Evolutionary conservation across 495 filamentous ascomycete genomes (phyloP).

Genomic region (Tirmania nivea): DNA sequence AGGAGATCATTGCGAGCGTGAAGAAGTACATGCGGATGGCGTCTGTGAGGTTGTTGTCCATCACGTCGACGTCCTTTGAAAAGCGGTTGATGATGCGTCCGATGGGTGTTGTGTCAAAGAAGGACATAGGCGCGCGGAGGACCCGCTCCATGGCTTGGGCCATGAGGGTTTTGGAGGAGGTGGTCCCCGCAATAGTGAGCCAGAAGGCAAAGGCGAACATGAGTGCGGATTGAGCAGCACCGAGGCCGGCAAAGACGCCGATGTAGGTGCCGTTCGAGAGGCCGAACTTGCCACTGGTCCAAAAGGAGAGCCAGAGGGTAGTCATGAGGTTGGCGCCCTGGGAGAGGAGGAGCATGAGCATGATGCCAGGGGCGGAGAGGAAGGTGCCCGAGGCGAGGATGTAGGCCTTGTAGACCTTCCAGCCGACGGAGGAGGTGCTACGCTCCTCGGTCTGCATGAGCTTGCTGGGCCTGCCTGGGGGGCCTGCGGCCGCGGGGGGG

Average conservation of each 20-base stretch:
- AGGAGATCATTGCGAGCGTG: conserved; percentile 50
- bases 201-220: conserved; percentile 51
- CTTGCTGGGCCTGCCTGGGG: conserved; percentile 19
- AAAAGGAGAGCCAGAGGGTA: conserved; percentile 80
- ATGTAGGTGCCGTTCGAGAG: conserved; percentile 54
- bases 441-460: conserved; percentile 88
- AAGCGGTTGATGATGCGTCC: conserved; percentile 97
- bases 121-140: conserved; percentile 80
- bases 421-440: conserved; percentile 58
- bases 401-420: conserved; percentile 65
- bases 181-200: conserved; percentile 59
- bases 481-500: conserved; percentile 42
- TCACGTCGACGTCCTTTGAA: conserved; percentile 79
- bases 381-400: conserved; percentile 56
- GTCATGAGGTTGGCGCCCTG: conserved; percentile 73
- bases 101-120: conserved; percentile 91
- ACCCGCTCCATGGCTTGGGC: conserved; percentile 59
- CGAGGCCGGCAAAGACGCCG: conserved; percentile 64
- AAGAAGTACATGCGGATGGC: conserved; percentile 85
- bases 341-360: conserved; percentile 42
- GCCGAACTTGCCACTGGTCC: conserved; percentile 49
- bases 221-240: conserved; percentile 45
- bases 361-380: conserved; percentile 41
- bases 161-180: conserved; percentile 61
- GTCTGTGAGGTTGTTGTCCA: conserved; percentile 85